A percentile compares a stretch with the other conserved stretches of the same genome.
Conservation (phyloP, 2,329 filamentous ascomycete species). For the Diaporthe eres region DNA sequence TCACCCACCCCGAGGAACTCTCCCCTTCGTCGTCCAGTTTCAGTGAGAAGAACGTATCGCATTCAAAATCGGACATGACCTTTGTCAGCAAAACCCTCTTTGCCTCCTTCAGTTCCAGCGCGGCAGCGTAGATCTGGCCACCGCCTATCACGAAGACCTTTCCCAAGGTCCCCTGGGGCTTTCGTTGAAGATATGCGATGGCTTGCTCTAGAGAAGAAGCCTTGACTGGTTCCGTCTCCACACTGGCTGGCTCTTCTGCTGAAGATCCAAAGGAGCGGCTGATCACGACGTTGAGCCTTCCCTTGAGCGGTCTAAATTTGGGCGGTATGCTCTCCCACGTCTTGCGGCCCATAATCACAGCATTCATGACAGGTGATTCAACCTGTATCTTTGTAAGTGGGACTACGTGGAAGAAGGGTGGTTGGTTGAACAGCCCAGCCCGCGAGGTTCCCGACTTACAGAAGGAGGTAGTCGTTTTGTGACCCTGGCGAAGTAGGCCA, state of each 20-base stretch:
- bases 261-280: conserved; percentile 64
- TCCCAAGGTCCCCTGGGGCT: conserved; percentile 57
- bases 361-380: conserved; percentile 66
- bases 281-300: conserved; percentile 86
- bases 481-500: conserved; percentile 94
- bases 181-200: conserved; percentile 60
- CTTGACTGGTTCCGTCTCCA: conserved; percentile 67
- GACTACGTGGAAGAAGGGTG: background rate
- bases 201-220: conserved; percentile 72
- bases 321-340: conserved; percentile 93
- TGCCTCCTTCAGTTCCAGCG: conserved; percentile 71
- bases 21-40: conserved; percentile 56
- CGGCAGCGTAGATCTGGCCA: conserved; percentile 83
- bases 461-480: conserved; percentile 75
- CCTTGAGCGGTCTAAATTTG: conserved; percentile 83
- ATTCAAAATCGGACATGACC: conserved; percentile 78
- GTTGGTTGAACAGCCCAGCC: background rate
- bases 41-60: conserved; percentile 82
- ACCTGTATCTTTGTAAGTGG: conserved; percentile 45
- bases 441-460: conserved; percentile 46
- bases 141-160: conserved; percentile 92
- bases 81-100: conserved; percentile 78
- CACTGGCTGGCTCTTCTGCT: conserved; percentile 37
- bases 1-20: conserved; percentile 65
- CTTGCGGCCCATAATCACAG: conserved; percentile 97